Evolutionary conservation across 352 stramenopile species (phyloP), one percentile per base, ranked within the genome.

Genomic region (Phytophthora fragariaefolia): DNA sequence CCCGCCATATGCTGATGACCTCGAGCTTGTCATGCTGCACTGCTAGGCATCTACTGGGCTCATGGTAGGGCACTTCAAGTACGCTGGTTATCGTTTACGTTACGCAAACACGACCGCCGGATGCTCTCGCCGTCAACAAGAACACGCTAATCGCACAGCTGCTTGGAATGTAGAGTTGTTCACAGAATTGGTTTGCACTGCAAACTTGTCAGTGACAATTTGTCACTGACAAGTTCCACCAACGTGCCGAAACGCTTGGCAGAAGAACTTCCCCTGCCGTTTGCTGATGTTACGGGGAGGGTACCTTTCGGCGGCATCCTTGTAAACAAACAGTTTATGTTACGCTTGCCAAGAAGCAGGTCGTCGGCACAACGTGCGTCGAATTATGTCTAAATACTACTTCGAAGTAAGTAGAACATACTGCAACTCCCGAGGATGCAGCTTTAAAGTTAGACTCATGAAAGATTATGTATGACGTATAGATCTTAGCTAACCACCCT

Each of bases 61-160:
- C 18, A 2, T 48, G 23, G 40, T 3, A 48, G 40, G 40, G 26
- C 48, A 55, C 54, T 69, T 64, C 45, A 65, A 58, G 34, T 32
- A 63, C 57, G 46, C 30, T 12, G 12, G 3, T 17, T n/a, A 10
- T 23, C 34, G 64, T 60, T 72, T 68, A 69, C 58, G 64, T 68
- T 64, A 72, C 64, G 64, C 58, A 54, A 54, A 66, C 47, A 61
- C 59, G 47, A 71, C 30, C 56, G 27, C 30, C 47, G 47, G 36
- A 55, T 54, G 32, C 40, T 18, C 50, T 57, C 50, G 24, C 26
- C 56, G 38, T 66, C 56, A 71, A 61, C 63, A 66, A 8, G 18
- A 58, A 51, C 17, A 26, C 32, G 23, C 34, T 12, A 20, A 34
- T 36, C 45, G 22, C 48, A 24, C 4, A 23, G 15, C 36, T 43